Evolutionary conservation across 805 yeast genomes (phyloP).

Genomic region (Kuraishia piskuri): DNA sequence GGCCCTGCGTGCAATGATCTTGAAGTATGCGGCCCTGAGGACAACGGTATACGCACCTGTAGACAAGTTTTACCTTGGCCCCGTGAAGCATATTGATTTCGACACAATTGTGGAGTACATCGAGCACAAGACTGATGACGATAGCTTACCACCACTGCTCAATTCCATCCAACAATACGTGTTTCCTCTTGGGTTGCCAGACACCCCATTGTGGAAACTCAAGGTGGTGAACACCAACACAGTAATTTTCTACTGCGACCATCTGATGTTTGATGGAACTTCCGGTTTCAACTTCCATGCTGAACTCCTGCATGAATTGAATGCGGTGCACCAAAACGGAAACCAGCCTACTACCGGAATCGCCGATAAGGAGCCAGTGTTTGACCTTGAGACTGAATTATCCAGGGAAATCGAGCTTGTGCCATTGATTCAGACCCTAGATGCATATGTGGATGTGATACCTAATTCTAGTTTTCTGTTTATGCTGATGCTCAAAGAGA

Average conservation of each 20-base stretch:
- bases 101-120: background rate
- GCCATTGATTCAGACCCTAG: background rate
- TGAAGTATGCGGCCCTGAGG: background rate
- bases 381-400: background rate
- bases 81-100: background rate
- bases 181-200: background rate
- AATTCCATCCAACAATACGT: background rate
- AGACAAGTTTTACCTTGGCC: background rate
- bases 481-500: background rate
- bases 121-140: background rate
- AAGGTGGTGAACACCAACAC: background rate
- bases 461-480: background rate
- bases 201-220: constrained; percentile 1
- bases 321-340: background rate
- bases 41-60: background rate
- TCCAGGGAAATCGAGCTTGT: background rate
- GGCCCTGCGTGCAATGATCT: background rate
- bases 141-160: background rate
- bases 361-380: background rate
- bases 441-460: background rate
- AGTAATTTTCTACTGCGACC: constrained; percentile 1
- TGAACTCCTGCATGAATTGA: background rate
- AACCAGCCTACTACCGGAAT: background rate
- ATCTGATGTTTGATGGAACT: constrained; percentile 1
- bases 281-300: constrained; percentile 3